Conservation (phyloP, 2,329 filamentous ascomycete species). For the Neurospora crassa region DNA sequence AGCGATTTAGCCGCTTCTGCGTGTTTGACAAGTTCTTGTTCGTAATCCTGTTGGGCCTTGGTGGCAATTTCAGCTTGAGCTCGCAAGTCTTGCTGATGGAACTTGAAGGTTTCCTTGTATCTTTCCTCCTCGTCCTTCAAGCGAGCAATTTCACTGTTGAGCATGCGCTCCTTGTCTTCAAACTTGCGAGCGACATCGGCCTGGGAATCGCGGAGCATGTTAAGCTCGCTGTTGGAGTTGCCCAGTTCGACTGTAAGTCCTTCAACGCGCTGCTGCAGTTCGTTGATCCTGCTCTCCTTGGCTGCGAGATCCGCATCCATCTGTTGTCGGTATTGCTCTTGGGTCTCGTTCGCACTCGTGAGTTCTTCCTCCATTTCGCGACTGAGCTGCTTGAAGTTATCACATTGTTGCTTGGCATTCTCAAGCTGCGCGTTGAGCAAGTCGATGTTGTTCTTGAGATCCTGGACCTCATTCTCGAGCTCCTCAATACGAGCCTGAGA, state of each 20-base stretch:
- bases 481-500: slow-evolving; percentile 62
- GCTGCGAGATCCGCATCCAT: slow-evolving; percentile 65
- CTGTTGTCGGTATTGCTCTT: slow-evolving; percentile 82
- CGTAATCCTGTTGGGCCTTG: slow-evolving; percentile 90
- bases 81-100: slow-evolving; percentile 84
- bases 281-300: slow-evolving; percentile 70
- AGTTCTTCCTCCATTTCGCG: slow-evolving; percentile 82
- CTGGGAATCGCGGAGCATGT: slow-evolving; percentile 68
- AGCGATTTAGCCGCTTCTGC: slow-evolving; percentile 85
- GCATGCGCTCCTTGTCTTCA: slow-evolving; percentile 71
- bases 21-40: slow-evolving; percentile 88
- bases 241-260: slow-evolving; percentile 76
- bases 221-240: slow-evolving; percentile 73
- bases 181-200: slow-evolving; percentile 60
- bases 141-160: slow-evolving; percentile 70
- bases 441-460: slow-evolving; percentile 81
- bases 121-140: slow-evolving; percentile 78
- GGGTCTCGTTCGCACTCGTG: slow-evolving; percentile 65
- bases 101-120: slow-evolving; percentile 68
- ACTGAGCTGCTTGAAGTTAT: slow-evolving; percentile 82
- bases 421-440: slow-evolving; percentile 72
- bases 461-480: slow-evolving; percentile 70
- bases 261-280: slow-evolving; percentile 74
- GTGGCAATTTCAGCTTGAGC: slow-evolving; percentile 89
- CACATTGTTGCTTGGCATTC: slow-evolving; percentile 67